Evolutionary conservation across 352 stramenopile species (phyloP).

Genomic region (Phytophthora ohioensis): DNA sequence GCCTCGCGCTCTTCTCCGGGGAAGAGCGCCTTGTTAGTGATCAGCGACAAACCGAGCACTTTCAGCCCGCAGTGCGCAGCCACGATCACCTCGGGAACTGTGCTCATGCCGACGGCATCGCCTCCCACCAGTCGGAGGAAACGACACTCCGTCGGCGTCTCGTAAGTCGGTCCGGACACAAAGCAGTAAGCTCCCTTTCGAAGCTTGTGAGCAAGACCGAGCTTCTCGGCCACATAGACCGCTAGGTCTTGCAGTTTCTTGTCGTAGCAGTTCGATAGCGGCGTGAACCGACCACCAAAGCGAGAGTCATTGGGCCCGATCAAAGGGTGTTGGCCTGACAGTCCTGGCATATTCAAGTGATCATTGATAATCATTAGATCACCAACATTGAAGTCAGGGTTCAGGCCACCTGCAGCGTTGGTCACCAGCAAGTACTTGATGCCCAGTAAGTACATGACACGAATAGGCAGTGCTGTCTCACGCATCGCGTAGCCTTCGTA

Average conservation of each 20-base stretch:
- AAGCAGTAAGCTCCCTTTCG: constrained; percentile 95
- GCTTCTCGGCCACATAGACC: constrained; percentile 75
- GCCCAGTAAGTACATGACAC: constrained; percentile 95
- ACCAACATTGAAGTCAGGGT: constrained; percentile 94
- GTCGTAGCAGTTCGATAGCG: constrained; percentile 95
- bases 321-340: constrained; percentile 94
- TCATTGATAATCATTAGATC: constrained; percentile 98
- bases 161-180: constrained; percentile 97
- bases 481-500: constrained; percentile 97
- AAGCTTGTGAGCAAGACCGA: constrained; percentile 88
- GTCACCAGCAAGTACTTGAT: constrained; percentile 97
- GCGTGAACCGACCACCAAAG: constrained; percentile 96
- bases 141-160: constrained; percentile 94
- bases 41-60: constrained; percentile 96
- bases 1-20: constrained; percentile 81
- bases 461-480: constrained; percentile 94
- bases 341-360: constrained; percentile 95
- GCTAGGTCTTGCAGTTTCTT: constrained; percentile 88
- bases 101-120: constrained; percentile 97
- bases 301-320: constrained; percentile 96
- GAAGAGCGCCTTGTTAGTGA: constrained; percentile 95
- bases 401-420: constrained; percentile 96
- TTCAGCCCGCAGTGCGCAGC: constrained; percentile 95
- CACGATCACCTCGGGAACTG: constrained; percentile 96
- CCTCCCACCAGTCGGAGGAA: constrained; percentile 94